A percentile compares a stretch with the other conserved stretches of the same genome.
Conservation (phyloP, 2,329 filamentous ascomycete species). For the Aspergillus sp. region DNA sequence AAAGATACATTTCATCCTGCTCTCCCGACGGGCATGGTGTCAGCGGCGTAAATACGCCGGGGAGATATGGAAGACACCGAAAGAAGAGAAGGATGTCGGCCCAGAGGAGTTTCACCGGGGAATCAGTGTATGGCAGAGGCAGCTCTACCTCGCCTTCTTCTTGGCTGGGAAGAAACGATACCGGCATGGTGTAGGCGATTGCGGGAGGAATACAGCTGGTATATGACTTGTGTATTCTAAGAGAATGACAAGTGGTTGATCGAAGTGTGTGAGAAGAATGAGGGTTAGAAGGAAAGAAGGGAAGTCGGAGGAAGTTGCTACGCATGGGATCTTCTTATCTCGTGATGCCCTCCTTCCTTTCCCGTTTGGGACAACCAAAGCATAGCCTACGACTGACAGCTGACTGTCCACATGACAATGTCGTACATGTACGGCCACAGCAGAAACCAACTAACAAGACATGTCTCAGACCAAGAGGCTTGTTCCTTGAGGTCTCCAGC, state of each 20-base stretch:
- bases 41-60: slow-evolving; percentile 61
- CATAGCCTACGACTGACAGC: too few relatives aligned
- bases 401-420: not conserved
- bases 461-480: not conserved
- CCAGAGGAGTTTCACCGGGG: slow-evolving; percentile 38
- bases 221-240: not conserved
- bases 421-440: too few relatives aligned
- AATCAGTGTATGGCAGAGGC: slow-evolving; percentile 38
- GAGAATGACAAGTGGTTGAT: not conserved
- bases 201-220: not conserved
- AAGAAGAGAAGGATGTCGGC: slow-evolving; percentile 41
- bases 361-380: too few relatives aligned
- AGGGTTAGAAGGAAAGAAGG: not conserved
- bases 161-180: slow-evolving; percentile 10
- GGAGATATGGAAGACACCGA: slow-evolving; percentile 42
- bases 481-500: too few relatives aligned
- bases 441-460: not conserved
- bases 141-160: slow-evolving; percentile 11
- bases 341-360: not conserved
- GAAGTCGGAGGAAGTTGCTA: not conserved
- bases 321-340: not conserved
- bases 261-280: not conserved
- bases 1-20: slow-evolving; percentile 66
- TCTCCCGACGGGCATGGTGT: slow-evolving; percentile 50
- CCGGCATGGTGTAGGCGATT: slow-evolving; percentile 1